These are phyloP conservation scores for Corynespora cassiicola DNA, from an alignment of 2,329 filamentous ascomycete species.

Conservation along the genomic window DNA sequence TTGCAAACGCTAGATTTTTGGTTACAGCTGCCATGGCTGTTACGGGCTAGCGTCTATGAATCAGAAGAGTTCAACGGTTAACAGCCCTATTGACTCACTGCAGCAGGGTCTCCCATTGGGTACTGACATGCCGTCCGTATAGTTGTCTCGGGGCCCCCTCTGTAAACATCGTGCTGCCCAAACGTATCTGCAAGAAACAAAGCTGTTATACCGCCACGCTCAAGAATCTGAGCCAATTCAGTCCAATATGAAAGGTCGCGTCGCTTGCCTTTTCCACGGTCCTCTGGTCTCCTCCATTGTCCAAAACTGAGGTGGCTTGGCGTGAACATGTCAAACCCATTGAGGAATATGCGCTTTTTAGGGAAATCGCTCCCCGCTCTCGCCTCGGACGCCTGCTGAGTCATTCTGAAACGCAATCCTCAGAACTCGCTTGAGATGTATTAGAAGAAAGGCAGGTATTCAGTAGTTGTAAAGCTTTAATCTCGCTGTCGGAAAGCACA, in stretches of 20 bases:
- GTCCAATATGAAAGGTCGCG: constrained; percentile 30
- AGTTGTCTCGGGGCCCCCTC: constrained; percentile 56
- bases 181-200: constrained; percentile 51
- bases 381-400: no score
- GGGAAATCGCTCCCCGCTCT: constrained; percentile 3
- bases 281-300: constrained; percentile 13
- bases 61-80: neutral
- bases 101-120: constrained; percentile 68
- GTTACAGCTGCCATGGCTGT: constrained; percentile 71
- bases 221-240: constrained; percentile 32
- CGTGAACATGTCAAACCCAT: constrained; percentile 42
- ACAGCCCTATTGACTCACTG: constrained; percentile 30
- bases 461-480: no score
- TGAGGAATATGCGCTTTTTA: constrained; percentile 43
- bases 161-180: constrained; percentile 67
- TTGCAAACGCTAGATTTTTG: constrained; percentile 67
- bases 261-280: constrained; percentile 14
- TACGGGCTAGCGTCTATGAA: constrained; percentile 60
- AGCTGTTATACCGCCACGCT: constrained; percentile 34
- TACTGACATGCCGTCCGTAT: constrained; percentile 68
- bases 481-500: no score
- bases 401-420: no score
- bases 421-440: no score
- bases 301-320: constrained; percentile 14
- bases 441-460: no score